phyloP scores from a whole-genome alignment of 257 asterid species.

The Jacaranda copaia region DNA sequence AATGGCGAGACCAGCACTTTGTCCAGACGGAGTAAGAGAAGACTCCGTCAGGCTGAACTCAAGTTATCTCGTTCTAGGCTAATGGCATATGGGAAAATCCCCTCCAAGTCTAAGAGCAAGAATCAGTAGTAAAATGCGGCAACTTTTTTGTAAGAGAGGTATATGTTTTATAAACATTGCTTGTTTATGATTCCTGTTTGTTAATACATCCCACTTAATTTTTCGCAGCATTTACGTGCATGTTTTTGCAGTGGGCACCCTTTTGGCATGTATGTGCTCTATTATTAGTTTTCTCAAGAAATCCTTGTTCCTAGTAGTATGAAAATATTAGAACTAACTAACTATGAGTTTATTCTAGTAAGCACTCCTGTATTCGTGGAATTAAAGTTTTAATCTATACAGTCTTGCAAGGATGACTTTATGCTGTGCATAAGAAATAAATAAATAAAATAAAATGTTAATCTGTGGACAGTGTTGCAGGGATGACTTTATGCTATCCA shows the following conservation, averaged over 20 bases:
- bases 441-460: background rate
- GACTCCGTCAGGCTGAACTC: constrained; percentile 56
- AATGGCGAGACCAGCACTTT: constrained; percentile 39
- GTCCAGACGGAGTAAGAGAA: constrained; percentile 62
- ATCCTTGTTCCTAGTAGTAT: background rate
- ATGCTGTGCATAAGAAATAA: background rate
- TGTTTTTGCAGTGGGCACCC: constrained; percentile 3
- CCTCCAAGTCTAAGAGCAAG: constrained; percentile 60
- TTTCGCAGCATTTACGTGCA: background rate
- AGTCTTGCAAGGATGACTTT: background rate
- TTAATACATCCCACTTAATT: background rate
- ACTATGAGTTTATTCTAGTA: background rate
- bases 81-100: constrained; percentile 64
- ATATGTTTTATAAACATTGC: background rate
- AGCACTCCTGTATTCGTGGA: background rate
- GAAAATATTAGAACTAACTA: background rate
- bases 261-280: background rate
- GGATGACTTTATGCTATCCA: background rate
- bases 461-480: background rate
- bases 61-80: constrained; percentile 57
- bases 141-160: constrained; percentile 5
- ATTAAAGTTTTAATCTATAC: background rate
- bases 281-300: background rate
- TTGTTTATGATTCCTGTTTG: background rate
- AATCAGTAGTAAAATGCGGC: constrained; percentile 42